These are phyloP conservation scores for Thelephora ganbajun DNA, from an alignment of 768 basidiomycete species.

Conservation along the genomic window DNA sequence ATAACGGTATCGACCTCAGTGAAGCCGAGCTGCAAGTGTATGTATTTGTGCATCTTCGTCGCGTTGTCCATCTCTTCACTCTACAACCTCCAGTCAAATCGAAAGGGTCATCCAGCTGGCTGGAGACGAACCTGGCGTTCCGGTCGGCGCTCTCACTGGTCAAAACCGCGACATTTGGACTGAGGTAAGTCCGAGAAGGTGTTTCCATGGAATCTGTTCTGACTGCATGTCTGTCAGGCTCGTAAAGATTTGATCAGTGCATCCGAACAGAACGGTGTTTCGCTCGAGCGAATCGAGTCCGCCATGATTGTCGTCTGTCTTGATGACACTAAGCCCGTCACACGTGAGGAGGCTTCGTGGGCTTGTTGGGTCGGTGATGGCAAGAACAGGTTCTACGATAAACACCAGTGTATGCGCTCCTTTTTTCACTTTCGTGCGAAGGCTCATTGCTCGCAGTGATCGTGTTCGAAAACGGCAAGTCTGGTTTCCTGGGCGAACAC, in stretches of 20 bases:
- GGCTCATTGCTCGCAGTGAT: conserved; percentile 39
- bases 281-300: conserved; percentile 73
- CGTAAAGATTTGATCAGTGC: conserved; percentile 49
- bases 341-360: conserved; percentile 73
- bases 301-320: conserved; percentile 80
- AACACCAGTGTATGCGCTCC: conserved; percentile 67
- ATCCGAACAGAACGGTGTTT: conserved; percentile 46
- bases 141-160: conserved; percentile 71
- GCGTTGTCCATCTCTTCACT: not conserved
- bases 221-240: conserved; percentile 20
- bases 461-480: conserved; percentile 89
- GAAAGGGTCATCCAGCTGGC: conserved; percentile 52
- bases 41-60: conserved; percentile 8
- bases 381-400: conserved; percentile 40
- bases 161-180: conserved; percentile 90
- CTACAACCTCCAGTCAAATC: conserved; percentile 34
- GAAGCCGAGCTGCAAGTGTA: conserved; percentile 72
- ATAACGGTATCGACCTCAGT: conserved; percentile 55
- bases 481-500: conserved; percentile 84
- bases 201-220: conserved; percentile 6
- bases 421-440: not conserved
- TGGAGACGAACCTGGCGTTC: conserved; percentile 27
- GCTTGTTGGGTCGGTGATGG: conserved; percentile 83
- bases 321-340: conserved; percentile 71
- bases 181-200: conserved; percentile 33